Evolutionary conservation across 2,329 filamentous ascomycete genomes (phyloP).

Genomic region (Alternaria longipes): DNA sequence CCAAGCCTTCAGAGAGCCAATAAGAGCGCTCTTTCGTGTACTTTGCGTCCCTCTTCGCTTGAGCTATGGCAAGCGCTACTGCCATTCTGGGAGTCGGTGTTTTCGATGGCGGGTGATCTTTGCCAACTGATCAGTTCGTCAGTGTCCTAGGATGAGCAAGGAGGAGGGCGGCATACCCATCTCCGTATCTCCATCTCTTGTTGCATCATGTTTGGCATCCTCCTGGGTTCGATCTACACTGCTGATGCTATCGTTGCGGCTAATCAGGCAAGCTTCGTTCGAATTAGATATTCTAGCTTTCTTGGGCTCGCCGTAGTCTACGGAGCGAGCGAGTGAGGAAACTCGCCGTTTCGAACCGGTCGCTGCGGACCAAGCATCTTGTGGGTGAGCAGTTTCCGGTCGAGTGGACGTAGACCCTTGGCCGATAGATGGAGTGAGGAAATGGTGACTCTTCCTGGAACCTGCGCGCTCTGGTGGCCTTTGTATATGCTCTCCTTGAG

Average conservation of each 20-base stretch:
- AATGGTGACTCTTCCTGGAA: background rate
- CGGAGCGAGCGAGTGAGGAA: background rate
- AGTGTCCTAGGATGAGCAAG: background rate
- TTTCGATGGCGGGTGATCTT: background rate
- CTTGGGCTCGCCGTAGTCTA: background rate
- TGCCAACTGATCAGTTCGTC: background rate
- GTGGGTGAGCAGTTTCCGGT: background rate
- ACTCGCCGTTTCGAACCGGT: background rate
- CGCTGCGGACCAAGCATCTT: background rate
- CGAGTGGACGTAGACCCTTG: background rate
- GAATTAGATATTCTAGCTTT: background rate
- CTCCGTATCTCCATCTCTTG: no score
- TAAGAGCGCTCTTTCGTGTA: background rate
- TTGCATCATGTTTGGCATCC: background rate
- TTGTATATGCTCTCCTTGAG: background rate
- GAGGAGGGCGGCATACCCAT: background rate
- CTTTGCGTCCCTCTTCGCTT: background rate
- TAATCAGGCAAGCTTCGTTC: background rate
- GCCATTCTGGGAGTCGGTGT: background rate
- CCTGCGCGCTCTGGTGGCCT: background rate
- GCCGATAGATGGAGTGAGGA: background rate
- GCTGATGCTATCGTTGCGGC: background rate
- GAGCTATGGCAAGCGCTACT: background rate
- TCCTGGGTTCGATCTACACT: background rate
- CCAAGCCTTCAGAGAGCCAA: no score